A percentile compares a stretch with the other conserved stretches of the same genome.
Evolutionary conservation across 495 filamentous ascomycete species (phyloP).

Genomic region (Opeltia flavorubescens): DNA sequence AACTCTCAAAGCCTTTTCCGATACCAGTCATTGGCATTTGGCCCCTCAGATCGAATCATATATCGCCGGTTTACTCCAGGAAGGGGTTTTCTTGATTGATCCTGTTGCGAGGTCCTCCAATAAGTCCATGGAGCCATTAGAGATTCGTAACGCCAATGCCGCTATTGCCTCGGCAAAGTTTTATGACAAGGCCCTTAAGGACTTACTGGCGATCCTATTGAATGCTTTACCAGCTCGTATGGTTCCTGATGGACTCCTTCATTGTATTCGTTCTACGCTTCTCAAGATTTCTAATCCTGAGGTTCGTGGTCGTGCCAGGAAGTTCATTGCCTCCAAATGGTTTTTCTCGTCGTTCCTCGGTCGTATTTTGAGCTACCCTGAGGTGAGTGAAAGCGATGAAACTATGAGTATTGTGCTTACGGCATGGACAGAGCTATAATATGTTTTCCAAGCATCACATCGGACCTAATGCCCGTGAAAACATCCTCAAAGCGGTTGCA

Average conservation of each 20-base stretch:
- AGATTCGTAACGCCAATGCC: constrained; percentile 48
- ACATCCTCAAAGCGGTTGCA: constrained; percentile 73
- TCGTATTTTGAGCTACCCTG: constrained; percentile 75
- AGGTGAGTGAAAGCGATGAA: constrained; percentile 38
- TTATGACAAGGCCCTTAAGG: constrained; percentile 66
- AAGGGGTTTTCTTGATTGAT: constrained; percentile 81
- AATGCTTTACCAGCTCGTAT: constrained; percentile 58
- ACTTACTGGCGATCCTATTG: constrained; percentile 65
- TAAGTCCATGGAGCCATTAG: constrained; percentile 47
- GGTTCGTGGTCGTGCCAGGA: constrained; percentile 11
- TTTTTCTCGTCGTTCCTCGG: constrained; percentile 79
- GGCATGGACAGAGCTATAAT: constrained; percentile 47
- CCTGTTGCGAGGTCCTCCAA: constrained; percentile 47
- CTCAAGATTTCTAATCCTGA: constrained; percentile 58
- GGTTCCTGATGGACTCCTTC: constrained; percentile 70
- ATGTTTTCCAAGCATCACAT: constrained; percentile 87
- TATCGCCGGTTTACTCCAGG: constrained; percentile 83
- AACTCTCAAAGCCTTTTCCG: constrained; percentile 72
- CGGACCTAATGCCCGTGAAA: constrained; percentile 74
- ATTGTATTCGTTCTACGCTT: constrained; percentile 69
- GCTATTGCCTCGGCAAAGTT: constrained; percentile 78
- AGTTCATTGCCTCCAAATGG: constrained; percentile 34
- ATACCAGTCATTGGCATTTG: constrained; percentile 77
- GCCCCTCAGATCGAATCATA: constrained; percentile 82
- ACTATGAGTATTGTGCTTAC: background rate